Percentiles rank a stretch among this genome's conserved stretches.
These are phyloP conservation scores for Cutaneotrichosporon sp. DNA, from an alignment of 1,284 basidiomycete species.

Conservation along the genomic window DNA sequence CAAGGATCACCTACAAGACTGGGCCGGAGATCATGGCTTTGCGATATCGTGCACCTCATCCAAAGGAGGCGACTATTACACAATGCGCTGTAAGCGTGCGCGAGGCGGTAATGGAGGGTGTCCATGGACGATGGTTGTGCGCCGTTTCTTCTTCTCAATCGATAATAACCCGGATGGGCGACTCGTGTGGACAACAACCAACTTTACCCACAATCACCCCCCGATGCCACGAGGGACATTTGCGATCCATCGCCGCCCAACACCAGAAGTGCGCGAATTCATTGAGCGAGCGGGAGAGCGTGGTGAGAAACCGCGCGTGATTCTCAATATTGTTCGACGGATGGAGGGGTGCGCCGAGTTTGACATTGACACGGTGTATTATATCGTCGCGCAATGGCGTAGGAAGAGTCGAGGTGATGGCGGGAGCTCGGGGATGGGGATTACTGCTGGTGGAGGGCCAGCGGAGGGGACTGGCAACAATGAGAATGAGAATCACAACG, in stretches of 20 bases:
- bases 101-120: not conserved
- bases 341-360: not conserved
- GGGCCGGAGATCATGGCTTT: not conserved
- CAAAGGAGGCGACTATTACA: not conserved
- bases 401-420: not conserved
- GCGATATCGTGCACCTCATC: not conserved
- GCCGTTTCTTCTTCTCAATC: not conserved
- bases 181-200: not conserved
- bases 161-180: not conserved
- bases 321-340: not conserved
- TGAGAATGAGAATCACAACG: not conserved
- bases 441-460: not conserved
- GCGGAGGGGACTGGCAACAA: not conserved
- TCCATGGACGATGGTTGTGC: conserved; percentile 1
- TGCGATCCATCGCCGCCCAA: not conserved
- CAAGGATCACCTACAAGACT: not conserved
- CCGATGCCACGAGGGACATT: not conserved
- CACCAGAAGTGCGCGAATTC: not conserved
- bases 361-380: conserved; percentile 4
- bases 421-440: too few species aligned
- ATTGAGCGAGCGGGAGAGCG: not conserved
- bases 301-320: not conserved
- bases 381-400: not conserved
- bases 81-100: not conserved
- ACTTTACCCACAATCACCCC: conserved; percentile 1